Evolutionary conservation across 495 filamentous ascomycete genomes (phyloP).

Genomic region (Tuber melanosporum): DNA sequence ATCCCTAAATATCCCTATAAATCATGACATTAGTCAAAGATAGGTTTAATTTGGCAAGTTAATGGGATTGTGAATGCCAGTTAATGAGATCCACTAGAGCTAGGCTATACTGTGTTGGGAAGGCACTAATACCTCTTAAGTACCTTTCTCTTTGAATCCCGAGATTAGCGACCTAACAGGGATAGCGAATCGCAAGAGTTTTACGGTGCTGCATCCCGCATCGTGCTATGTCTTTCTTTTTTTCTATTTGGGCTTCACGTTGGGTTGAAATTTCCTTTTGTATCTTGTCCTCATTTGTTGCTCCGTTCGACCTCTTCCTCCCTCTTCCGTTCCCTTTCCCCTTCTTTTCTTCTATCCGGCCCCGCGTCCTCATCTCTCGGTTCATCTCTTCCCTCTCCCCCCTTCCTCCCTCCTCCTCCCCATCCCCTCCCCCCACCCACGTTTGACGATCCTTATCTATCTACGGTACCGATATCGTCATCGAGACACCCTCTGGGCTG

Average conservation of each 20-base stretch:
- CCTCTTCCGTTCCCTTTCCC: constrained; percentile 18
- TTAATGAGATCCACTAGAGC: too few relatives aligned
- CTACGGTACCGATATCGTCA: neutral
- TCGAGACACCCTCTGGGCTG: constrained; percentile 22
- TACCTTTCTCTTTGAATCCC: too few relatives aligned
- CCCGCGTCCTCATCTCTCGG: constrained; percentile 12
- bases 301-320: neutral
- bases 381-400: constrained; percentile 8
- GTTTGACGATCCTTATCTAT: neutral
- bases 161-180: too few relatives aligned
- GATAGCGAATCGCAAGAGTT: too few relatives aligned
- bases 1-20: too few relatives aligned
- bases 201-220: neutral
- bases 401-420: constrained; percentile 7
- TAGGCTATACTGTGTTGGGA: too few relatives aligned
- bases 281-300: neutral
- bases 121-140: too few relatives aligned
- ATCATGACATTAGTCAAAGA: too few relatives aligned
- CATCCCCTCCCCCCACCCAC: neutral
- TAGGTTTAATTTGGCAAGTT: too few relatives aligned
- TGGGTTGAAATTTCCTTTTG: constrained; percentile 1
- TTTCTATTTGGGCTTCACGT: neutral
- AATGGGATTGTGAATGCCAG: too few relatives aligned
- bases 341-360: constrained; percentile 18
- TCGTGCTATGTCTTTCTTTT: neutral